phyloP scores from a whole-genome alignment of 2,329 filamentous ascomycete genomes.

The Samsoniella hepiali region DNA sequence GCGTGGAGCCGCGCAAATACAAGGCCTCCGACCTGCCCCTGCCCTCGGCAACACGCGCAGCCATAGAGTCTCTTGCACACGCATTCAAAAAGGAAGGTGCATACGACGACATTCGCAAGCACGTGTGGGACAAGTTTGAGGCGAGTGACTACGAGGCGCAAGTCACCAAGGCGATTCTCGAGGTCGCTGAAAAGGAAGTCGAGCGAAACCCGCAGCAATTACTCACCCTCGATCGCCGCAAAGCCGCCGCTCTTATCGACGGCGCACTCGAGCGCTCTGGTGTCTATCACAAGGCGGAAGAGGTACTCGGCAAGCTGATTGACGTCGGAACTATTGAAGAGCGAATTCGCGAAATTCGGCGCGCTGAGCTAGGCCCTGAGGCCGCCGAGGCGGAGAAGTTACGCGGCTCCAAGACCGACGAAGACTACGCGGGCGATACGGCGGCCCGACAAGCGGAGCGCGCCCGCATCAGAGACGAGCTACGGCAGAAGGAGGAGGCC shows the following conservation, averaged over 20 bases:
- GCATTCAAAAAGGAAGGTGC: slow-evolving; percentile 84
- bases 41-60: slow-evolving; percentile 66
- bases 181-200: slow-evolving; percentile 69
- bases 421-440: slow-evolving; percentile 68
- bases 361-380: slow-evolving; percentile 66
- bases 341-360: slow-evolving; percentile 65
- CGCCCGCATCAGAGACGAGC: slow-evolving; percentile 58
- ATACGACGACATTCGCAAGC: slow-evolving; percentile 74
- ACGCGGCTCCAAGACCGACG: slow-evolving; percentile 68
- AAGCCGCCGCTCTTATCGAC: slow-evolving; percentile 72
- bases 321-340: slow-evolving; percentile 65
- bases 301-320: slow-evolving; percentile 65
- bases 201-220: slow-evolving; percentile 70
- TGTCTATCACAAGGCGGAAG: slow-evolving; percentile 69
- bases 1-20: slow-evolving; percentile 45
- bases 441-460: slow-evolving; percentile 58
- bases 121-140: slow-evolving; percentile 72
- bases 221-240: slow-evolving; percentile 68
- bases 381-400: slow-evolving; percentile 62
- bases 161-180: slow-evolving; percentile 63
- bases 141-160: slow-evolving; percentile 66
- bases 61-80: slow-evolving; percentile 73
- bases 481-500: slow-evolving; percentile 56
- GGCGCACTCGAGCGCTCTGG: slow-evolving; percentile 74
- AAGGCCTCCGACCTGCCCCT: slow-evolving; percentile 74